A percentile compares a stretch with the other conserved stretches of the same genome.
phyloP scores from a whole-genome alignment of 352 stramenopile species.

The Aphanomyces stellatus region DNA sequence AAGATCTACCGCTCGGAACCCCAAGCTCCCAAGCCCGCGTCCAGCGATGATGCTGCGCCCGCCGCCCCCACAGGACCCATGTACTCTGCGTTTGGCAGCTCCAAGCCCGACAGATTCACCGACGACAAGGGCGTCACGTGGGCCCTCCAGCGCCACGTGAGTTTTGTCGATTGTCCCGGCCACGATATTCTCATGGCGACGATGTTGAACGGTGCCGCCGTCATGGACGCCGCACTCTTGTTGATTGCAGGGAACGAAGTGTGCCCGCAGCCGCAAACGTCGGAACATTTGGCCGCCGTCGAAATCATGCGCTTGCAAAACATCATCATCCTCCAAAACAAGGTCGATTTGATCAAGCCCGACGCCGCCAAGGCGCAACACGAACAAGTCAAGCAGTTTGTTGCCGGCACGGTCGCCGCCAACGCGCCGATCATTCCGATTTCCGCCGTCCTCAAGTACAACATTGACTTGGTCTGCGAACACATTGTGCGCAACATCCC shows the following conservation, averaged over 20 bases:
- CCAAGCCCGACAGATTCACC: conserved; percentile 78
- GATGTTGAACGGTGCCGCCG: conserved; percentile 99
- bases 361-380: conserved; percentile 96
- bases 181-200: conserved; percentile 99
- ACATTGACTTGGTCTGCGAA: conserved; percentile 99
- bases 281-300: conserved; percentile 98
- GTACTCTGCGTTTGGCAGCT: conserved; percentile 85
- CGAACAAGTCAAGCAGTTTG: conserved; percentile 93
- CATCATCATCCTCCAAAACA: conserved; percentile 99
- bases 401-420: conserved; percentile 88
- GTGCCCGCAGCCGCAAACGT: conserved; percentile 99
- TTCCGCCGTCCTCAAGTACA: conserved; percentile 99
- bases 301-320: conserved; percentile 99
- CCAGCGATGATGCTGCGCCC: not conserved
- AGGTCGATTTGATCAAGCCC: conserved; percentile 99
- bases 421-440: conserved; percentile 99
- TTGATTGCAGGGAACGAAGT: conserved; percentile 97
- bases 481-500: conserved; percentile 99
- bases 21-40: not conserved
- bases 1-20: conserved; percentile 96
- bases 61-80: conserved; percentile 61
- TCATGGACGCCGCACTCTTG: conserved; percentile 99
- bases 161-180: conserved; percentile 99
- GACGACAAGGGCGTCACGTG: conserved; percentile 87
- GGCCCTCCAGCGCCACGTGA: conserved; percentile 95